A percentile compares a stretch with the other conserved stretches of the same genome.
Evolutionary conservation across 768 basidiomycete genomes (phyloP).

Genomic region (Tulasnella sp.): DNA sequence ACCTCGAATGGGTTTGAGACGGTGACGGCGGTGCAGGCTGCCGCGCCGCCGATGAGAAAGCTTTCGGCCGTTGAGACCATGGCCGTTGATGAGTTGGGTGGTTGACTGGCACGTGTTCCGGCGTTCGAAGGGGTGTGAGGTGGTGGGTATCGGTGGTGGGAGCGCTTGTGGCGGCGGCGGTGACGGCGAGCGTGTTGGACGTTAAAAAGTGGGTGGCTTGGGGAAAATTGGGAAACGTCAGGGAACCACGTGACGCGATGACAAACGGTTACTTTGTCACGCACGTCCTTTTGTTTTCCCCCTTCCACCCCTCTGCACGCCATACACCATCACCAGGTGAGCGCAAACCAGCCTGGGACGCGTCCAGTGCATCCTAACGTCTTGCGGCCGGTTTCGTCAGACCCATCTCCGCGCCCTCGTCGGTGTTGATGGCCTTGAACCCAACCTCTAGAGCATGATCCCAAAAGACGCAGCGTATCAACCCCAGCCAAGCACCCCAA

Average conservation of each 20-base stretch:
- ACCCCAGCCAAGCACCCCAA: not conserved
- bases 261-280: not conserved
- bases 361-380: not conserved
- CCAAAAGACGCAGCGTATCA: not conserved
- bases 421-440: not conserved
- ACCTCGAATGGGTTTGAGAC: conserved; percentile 44
- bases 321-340: not conserved
- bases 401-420: too few relatives aligned
- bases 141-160: not conserved
- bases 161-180: not conserved
- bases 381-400: not conserved
- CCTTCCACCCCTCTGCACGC: not conserved
- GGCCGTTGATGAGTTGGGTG: not conserved
- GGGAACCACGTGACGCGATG: not conserved
- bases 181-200: not conserved
- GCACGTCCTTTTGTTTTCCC: not conserved
- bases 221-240: conserved; percentile 9
- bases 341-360: too few relatives aligned
- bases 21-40: conserved; percentile 71
- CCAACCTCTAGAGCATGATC: not conserved
- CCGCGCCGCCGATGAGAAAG: conserved; percentile 85
- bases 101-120: not conserved
- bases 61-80: conserved; percentile 66
- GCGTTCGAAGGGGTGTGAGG: not conserved
- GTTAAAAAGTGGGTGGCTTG: conserved; percentile 8